Evolutionary conservation across 352 stramenopile species (phyloP).

Genomic region (Phytopythium kandeliae): DNA sequence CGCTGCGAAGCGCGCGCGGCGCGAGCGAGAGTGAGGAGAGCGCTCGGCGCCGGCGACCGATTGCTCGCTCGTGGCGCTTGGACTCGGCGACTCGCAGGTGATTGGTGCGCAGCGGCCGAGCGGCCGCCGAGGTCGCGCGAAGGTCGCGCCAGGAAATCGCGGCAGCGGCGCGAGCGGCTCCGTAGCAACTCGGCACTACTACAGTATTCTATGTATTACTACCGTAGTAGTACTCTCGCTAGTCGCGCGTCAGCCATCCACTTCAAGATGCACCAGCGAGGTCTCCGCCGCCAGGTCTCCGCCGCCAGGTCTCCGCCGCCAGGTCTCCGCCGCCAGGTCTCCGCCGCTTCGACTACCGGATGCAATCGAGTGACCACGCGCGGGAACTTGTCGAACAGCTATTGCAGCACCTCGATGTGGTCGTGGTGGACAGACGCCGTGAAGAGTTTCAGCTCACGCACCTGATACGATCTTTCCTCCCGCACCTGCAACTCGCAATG

Average conservation of each 20-base stretch:
- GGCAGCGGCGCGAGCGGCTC: no score
- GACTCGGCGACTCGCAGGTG: no score
- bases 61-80: neutral
- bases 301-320: no score
- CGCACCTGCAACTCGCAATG: neutral
- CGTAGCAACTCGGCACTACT: no score
- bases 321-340: no score
- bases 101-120: constrained; percentile 23
- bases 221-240: neutral
- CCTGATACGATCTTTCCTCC: no score
- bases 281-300: no score
- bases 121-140: constrained; percentile 12
- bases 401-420: constrained; percentile 4
- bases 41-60: neutral
- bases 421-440: neutral
- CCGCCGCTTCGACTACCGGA: neutral
- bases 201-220: no score
- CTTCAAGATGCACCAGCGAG: neutral
- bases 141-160: constrained; percentile 9
- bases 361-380: neutral
- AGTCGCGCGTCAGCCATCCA: no score
- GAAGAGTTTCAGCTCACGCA: neutral
- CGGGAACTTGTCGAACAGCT: constrained; percentile 1
- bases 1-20: neutral
- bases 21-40: constrained; percentile 5